These are phyloP conservation scores for Cutaneotrichosporon cavernicola DNA, from an alignment of 1,284 basidiomycete genomes.

Conservation along the genomic window DNA sequence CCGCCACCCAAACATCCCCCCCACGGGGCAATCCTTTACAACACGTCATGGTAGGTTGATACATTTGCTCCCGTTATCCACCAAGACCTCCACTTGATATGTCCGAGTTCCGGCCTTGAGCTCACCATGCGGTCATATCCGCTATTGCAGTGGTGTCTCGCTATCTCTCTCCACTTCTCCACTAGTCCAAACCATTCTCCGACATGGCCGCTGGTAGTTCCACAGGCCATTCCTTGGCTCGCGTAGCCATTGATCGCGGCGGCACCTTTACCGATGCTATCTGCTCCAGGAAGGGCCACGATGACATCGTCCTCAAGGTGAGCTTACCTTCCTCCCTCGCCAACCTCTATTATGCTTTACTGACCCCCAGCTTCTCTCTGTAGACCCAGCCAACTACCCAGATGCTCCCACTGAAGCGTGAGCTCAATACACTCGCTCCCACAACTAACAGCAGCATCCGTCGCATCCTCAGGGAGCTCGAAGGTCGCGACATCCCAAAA, in stretches of 20 bases:
- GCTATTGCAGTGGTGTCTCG: neutral
- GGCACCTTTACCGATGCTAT: constrained; percentile 52
- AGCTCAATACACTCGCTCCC: neutral
- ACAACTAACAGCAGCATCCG: constrained; percentile 64
- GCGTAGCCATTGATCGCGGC: constrained; percentile 40
- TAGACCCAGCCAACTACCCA: constrained; percentile 79
- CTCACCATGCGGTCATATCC: neutral
- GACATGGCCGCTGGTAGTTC: neutral
- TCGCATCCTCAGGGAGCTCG: constrained; percentile 76
- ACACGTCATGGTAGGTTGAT: neutral
- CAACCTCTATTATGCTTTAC: neutral
- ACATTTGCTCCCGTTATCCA: neutral
- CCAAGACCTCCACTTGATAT: neutral
- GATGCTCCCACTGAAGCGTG: constrained; percentile 75
- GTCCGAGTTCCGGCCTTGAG: neutral
- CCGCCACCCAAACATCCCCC: no score
- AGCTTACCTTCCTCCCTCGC: neutral
- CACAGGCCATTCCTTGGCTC: constrained; percentile 13
- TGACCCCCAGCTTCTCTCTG: constrained; percentile 66
- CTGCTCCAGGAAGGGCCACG: constrained; percentile 33
- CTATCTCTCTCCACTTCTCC: neutral
- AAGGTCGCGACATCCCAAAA: constrained; percentile 65
- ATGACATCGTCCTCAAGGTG: constrained; percentile 37
- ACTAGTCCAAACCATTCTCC: neutral
- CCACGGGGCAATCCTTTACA: neutral